These are phyloP conservation scores for Exsudoporus frostii DNA, from an alignment of 768 basidiomycete species.

Conservation along the genomic window DNA sequence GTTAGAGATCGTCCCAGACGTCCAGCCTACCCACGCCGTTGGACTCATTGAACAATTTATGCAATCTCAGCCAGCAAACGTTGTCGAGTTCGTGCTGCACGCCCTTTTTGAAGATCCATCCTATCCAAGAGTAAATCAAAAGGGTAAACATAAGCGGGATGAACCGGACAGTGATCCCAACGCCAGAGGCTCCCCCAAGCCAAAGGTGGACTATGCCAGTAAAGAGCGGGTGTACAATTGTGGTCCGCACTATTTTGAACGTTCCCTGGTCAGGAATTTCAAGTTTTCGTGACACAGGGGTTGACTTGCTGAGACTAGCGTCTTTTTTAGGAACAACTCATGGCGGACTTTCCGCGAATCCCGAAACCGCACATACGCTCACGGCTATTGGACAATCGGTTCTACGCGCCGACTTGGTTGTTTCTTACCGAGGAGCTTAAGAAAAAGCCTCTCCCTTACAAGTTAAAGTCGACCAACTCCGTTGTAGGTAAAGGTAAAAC, in stretches of 20 bases:
- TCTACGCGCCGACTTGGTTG: constrained; percentile 70
- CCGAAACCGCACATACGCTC: constrained; percentile 53
- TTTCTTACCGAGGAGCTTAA: constrained; percentile 39
- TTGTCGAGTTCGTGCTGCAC: constrained; percentile 56
- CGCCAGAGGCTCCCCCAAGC: constrained; percentile 33
- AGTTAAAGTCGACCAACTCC: constrained; percentile 33
- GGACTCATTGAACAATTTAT: constrained; percentile 46
- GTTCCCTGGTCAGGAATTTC: constrained; percentile 45
- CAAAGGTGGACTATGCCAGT: constrained; percentile 53
- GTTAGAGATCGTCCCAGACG: constrained; percentile 70
- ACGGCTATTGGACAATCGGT: constrained; percentile 34
- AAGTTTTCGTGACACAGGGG: not conserved
- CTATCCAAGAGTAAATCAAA: constrained; percentile 55
- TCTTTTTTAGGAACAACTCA: constrained; percentile 46
- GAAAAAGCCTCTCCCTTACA: constrained; percentile 35
- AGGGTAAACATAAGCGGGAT: constrained; percentile 42
- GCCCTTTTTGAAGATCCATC: constrained; percentile 56
- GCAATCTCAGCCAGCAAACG: constrained; percentile 30
- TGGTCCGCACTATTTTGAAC: constrained; percentile 45
- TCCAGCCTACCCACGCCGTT: constrained; percentile 52
- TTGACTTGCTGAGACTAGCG: not conserved
- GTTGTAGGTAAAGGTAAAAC: constrained; percentile 40
- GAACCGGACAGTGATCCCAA: constrained; percentile 26
- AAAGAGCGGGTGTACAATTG: constrained; percentile 42
- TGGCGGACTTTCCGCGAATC: constrained; percentile 54